Percentiles rank a stretch among this genome's conserved stretches.
Evolutionary conservation across 176 grass and related monocot species (phyloP).

Genomic region (Luzula sylvatica): DNA sequence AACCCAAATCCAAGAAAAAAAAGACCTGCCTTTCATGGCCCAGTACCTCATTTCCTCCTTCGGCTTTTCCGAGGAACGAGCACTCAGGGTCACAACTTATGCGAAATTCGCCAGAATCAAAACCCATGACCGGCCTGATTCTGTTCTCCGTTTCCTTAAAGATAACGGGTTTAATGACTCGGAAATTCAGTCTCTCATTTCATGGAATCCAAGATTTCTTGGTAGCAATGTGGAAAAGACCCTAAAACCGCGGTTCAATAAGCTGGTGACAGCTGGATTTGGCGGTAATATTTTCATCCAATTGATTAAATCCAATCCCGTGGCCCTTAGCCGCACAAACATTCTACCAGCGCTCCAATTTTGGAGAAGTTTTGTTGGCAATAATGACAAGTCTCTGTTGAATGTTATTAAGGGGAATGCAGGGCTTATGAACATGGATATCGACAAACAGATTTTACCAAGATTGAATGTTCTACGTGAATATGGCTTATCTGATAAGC

Average conservation of each 20-base stretch:
- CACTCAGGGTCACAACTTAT: not conserved
- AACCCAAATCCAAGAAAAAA: not conserved
- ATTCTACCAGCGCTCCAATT: conserved; percentile 10
- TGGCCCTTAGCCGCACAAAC: not conserved
- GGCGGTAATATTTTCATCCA: not conserved
- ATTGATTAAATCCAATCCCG: too few species aligned
- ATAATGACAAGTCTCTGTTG: too few species aligned
- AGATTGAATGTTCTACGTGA: not conserved
- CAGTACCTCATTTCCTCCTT: too few species aligned
- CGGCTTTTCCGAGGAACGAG: too few species aligned
- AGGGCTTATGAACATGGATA: not conserved
- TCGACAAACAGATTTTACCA: not conserved
- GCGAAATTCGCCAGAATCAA: not conserved
- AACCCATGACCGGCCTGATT: not conserved
- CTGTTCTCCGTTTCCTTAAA: not conserved
- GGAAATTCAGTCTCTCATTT: conserved; percentile 10
- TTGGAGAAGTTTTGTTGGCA: conserved; percentile 6
- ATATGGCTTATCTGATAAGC: not conserved
- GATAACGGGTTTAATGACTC: conserved; percentile 10
- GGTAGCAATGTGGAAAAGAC: not conserved
- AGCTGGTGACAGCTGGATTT: not conserved
- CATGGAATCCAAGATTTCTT: conserved; percentile 12
- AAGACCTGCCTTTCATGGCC: not conserved
- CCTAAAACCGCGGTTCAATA: not conserved
- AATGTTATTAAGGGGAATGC: not conserved